phyloP scores from a whole-genome alignment of 176 grass and related monocot genomes.

The Oropetium thomaeum region DNA sequence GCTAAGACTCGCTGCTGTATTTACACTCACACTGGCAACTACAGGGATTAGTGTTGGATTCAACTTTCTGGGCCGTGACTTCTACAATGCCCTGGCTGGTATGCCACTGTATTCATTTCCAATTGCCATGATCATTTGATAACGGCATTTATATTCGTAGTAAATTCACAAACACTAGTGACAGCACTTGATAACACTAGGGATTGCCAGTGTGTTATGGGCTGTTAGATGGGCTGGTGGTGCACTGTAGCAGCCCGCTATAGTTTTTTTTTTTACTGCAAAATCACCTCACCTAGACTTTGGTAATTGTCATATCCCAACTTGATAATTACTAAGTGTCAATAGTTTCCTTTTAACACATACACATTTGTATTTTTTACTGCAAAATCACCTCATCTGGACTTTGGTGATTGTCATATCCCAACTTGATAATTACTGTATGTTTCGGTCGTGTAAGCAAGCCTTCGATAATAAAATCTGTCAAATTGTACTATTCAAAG shows the following conservation, averaged over 20 bases:
- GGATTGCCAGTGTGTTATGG: not conserved
- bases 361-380: not conserved
- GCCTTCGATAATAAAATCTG: not conserved
- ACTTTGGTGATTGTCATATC: not conserved
- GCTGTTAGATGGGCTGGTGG: no score
- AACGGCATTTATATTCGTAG: not conserved
- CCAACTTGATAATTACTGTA: constrained; percentile 4
- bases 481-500: constrained; percentile 3
- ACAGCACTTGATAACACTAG: not conserved
- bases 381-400: not conserved
- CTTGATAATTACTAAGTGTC: not conserved
- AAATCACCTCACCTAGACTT: not conserved
- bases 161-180: not conserved
- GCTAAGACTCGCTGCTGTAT: constrained; percentile 76
- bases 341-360: not conserved
- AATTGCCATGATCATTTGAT: not conserved
- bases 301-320: not conserved
- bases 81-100: constrained; percentile 96
- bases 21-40: constrained; percentile 78
- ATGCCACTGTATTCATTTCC: constrained; percentile 22
- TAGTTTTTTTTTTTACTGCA: not conserved
- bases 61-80: constrained; percentile 89
- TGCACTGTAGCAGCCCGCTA: not conserved
- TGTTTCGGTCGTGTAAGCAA: not conserved
- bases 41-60: constrained; percentile 96